Base-by-base conservation (phyloP, 2,329 filamentous ascomycete species). In the Verticillium klebahnii region DNA sequence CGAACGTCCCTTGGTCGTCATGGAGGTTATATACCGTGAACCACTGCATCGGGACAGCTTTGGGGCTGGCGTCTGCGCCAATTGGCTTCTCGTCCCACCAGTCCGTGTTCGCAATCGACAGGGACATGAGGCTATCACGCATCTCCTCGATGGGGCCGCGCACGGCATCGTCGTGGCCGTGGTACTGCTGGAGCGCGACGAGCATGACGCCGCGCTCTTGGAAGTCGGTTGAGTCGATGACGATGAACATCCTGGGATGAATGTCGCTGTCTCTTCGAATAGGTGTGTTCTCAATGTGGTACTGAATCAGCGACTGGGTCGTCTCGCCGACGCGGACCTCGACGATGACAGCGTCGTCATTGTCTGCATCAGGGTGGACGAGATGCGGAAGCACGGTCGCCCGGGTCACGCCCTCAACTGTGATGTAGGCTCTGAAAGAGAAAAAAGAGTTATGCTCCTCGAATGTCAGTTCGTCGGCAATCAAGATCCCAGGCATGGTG, bases 101-200 rank as follows among this genome's bases (percentile, higher is more conserved):
- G 9, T 36, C 34, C 9, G 9, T 14, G 34, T 23, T 54, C 1
- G 19, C 50, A 19, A 54, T 19, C 0, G 19, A 7, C 7, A 54
- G 2, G 19, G 50, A 54, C 19, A 19, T 8, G 2, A 29, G 9
- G 8, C 3, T 23, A 29, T 54, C 19, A 6, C 50, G 50, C 23
- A 25, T 5, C 7, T 25, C 19, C 29, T 54, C 50, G 19, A 54
- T 54, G 50, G n/a, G 8, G 19, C n/a, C n/a, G n/a, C 61, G 61
- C 3, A 62, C 57, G 3, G 58, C 58, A 54, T 62, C 61, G 11
- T 37, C 39, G 25, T 60, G 57, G n/a, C 61, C 61, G 37, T 62
- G 61, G 17, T 62, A 55, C 34, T 55, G 9, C 14, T 58, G 9
- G 17, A 63, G 29, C 2, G 57, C 19, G 55, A 59, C 57, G 58